Evolutionary conservation across 768 basidiomycete genomes (phyloP).

Genomic region (Naganishia vaughanmartiniae): DNA sequence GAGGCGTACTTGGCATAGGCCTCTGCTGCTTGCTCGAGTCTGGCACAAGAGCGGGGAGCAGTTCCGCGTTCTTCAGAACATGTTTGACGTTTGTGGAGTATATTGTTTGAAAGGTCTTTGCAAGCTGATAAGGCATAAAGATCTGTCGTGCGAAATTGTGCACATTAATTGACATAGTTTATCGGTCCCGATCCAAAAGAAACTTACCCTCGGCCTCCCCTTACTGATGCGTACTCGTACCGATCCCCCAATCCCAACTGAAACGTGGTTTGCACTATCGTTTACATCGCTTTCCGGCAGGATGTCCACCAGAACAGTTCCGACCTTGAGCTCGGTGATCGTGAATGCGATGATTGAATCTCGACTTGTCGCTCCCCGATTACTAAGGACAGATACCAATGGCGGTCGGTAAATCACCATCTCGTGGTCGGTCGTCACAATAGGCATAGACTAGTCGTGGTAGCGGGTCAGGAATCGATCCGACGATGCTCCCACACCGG

Average conservation of each 20-base stretch:
- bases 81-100: background rate
- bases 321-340: conserved; percentile 23
- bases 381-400: conserved; percentile 27
- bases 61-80: background rate
- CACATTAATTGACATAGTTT: background rate
- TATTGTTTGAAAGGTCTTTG: conserved; percentile 8
- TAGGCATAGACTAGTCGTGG: background rate
- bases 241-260: conserved; percentile 26
- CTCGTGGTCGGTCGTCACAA: conserved; percentile 27
- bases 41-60: background rate
- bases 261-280: conserved; percentile 21
- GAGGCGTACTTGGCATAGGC: background rate
- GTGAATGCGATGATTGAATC: conserved; percentile 20
- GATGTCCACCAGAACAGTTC: conserved; percentile 31
- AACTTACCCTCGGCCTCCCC: conserved; percentile 27
- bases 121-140: conserved; percentile 13
- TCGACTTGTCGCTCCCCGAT: conserved; percentile 7
- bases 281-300: background rate
- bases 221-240: conserved; percentile 23
- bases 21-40: background rate
- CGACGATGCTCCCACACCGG: background rate
- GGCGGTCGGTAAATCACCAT: conserved; percentile 25
- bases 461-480: background rate
- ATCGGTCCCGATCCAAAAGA: background rate
- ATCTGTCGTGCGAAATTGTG: conserved; percentile 5